These are phyloP conservation scores for Podospora didyma DNA, from an alignment of 495 filamentous ascomycete species.

Conservation along the genomic window DNA sequence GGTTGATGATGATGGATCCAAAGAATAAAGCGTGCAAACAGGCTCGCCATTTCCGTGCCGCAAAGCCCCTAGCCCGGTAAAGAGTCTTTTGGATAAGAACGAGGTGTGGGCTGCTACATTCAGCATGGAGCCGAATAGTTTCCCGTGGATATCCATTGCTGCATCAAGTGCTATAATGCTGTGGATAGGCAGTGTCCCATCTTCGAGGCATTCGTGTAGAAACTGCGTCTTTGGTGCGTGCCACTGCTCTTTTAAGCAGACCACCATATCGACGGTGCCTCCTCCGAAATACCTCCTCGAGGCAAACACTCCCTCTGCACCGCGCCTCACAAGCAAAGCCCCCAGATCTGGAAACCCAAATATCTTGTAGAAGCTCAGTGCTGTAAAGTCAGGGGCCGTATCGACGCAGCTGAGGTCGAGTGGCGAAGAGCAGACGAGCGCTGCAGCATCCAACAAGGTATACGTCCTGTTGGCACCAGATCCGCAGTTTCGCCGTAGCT, in stretches of 20 bases:
- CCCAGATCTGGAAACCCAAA: slow-evolving; percentile 94
- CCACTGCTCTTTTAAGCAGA: slow-evolving; percentile 60
- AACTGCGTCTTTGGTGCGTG: slow-evolving; percentile 66
- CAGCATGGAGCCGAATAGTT: slow-evolving; percentile 66
- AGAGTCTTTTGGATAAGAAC: slow-evolving; percentile 57
- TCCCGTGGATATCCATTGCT: slow-evolving; percentile 64
- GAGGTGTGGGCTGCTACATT: slow-evolving; percentile 71
- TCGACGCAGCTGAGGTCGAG: slow-evolving; percentile 62
- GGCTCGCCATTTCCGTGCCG: slow-evolving; percentile 62
- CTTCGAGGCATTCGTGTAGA: slow-evolving; percentile 80
- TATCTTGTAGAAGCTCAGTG: slow-evolving; percentile 92
- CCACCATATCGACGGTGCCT: slow-evolving; percentile 85
- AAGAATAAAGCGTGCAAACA: slow-evolving; percentile 66
- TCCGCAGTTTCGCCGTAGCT: slow-evolving; percentile 36
- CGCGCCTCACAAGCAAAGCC: slow-evolving; percentile 76
- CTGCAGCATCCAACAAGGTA: slow-evolving; percentile 87
- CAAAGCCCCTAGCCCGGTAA: slow-evolving; percentile 54
- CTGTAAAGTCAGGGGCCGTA: slow-evolving; percentile 77
- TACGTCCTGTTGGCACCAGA: slow-evolving; percentile 41
- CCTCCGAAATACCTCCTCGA: slow-evolving; percentile 82
- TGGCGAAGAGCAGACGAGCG: slow-evolving; percentile 70
- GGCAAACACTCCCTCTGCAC: slow-evolving; percentile 56
- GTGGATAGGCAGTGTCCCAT: slow-evolving; percentile 87
- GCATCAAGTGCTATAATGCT: slow-evolving; percentile 76
- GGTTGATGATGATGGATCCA: slow-evolving; percentile 25